Evolutionary conservation across 495 filamentous ascomycete genomes (phyloP).

Genomic region (Parathielavia hyrcaniae): DNA sequence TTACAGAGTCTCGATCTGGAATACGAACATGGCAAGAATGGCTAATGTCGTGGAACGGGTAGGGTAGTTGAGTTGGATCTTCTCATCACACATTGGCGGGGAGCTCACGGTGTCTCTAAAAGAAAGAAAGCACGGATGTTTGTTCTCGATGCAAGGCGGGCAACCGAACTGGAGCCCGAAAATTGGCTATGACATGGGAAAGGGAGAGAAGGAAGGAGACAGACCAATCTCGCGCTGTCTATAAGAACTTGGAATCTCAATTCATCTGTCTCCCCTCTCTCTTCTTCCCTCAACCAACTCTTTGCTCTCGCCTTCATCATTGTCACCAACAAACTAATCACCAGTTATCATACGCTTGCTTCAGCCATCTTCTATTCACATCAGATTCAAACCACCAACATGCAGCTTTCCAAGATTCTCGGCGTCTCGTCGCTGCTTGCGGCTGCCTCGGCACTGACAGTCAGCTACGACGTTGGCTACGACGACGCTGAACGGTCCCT

Average conservation of each 20-base stretch:
- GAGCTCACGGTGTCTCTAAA: background rate
- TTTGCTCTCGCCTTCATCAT: conserved; percentile 3
- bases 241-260: background rate
- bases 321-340: conserved; percentile 5
- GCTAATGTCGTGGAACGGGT: background rate
- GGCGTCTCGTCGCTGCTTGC: conserved; percentile 34
- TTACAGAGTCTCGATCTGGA: background rate
- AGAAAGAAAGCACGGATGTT: background rate
- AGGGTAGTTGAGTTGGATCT: background rate
- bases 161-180: too few relatives aligned
- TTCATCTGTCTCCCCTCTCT: background rate
- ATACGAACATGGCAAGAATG: background rate
- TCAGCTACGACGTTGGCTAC: conserved; percentile 56
- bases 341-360: background rate
- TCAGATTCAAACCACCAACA: conserved; percentile 30
- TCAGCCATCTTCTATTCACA: background rate
- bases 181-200: background rate
- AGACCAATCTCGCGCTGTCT: background rate
- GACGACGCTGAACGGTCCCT: conserved; percentile 45
- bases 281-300: background rate
- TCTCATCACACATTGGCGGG: background rate
- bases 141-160: too few relatives aligned
- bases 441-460: conserved; percentile 38
- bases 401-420: conserved; percentile 47
- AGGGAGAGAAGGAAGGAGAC: background rate